Conservation (phyloP, 805 yeast genomes). For the Hanseniaspora singularis region DNA sequence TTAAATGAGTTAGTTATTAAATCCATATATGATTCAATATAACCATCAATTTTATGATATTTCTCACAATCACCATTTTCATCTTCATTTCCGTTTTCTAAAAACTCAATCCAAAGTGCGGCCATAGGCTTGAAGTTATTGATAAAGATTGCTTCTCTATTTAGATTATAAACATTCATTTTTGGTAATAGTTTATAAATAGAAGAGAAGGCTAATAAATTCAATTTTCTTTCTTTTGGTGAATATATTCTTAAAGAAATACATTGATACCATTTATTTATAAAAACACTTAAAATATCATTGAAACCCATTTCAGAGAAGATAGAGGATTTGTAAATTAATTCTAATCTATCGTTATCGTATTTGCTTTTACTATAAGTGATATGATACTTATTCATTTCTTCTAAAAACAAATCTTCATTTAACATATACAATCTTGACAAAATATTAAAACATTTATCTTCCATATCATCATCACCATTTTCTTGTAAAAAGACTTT, state of each 20-base stretch:
- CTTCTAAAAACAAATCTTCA: slow-evolving; percentile 23
- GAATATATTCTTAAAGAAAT: slow-evolving; percentile 50
- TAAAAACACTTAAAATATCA: slow-evolving; percentile 24
- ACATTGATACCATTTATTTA: slow-evolving; percentile 32
- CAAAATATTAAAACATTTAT: slow-evolving; percentile 29
- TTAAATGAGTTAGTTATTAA: slow-evolving; percentile 20
- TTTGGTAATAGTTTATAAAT: slow-evolving; percentile 30
- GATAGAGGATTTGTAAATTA: slow-evolving; percentile 22
- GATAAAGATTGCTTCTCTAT: slow-evolving; percentile 1
- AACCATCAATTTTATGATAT: slow-evolving; percentile 37
- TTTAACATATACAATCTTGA: slow-evolving; percentile 30
- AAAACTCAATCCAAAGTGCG: slow-evolving; percentile 37
- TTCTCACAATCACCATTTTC: slow-evolving; percentile 43
- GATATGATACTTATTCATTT: slow-evolving; percentile 5
- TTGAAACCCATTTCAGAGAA: slow-evolving; percentile 24
- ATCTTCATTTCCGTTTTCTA: slow-evolving; percentile 66
- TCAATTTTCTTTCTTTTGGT: slow-evolving; percentile 62
- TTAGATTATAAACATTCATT: slow-evolving; percentile 15
- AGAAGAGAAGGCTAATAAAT: slow-evolving; percentile 48
- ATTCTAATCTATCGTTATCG: slow-evolving; percentile 14
- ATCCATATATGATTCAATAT: slow-evolving; percentile 27
- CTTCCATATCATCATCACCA: slow-evolving; percentile 26
- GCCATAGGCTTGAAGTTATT: slow-evolving; percentile 28
- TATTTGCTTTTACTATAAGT: not conserved
- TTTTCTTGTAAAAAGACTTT: slow-evolving; percentile 26